Percentiles rank a stretch among this genome's conserved stretches.
phyloP scores from a whole-genome alignment of 768 basidiomycete species.

The Gloeostereum incarnatum region DNA sequence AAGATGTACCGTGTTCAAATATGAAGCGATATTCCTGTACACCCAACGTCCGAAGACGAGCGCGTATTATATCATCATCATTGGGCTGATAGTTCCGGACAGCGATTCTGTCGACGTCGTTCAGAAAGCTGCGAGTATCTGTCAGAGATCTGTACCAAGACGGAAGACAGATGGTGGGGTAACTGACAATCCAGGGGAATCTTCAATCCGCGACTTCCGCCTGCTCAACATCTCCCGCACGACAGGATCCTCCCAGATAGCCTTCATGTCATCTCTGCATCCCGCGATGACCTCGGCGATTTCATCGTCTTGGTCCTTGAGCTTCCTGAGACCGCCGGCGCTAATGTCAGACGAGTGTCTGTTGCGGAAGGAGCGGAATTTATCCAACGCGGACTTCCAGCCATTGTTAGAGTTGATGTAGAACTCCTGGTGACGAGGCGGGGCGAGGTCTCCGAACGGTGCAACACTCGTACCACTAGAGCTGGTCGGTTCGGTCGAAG shows the following conservation, averaged over 20 bases:
- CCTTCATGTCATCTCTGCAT: conserved; percentile 58
- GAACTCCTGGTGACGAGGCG: conserved; percentile 39
- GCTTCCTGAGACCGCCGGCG: conserved; percentile 14
- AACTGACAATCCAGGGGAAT: conserved; percentile 67
- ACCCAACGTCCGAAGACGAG: conserved; percentile 69
- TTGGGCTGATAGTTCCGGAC: conserved; percentile 54
- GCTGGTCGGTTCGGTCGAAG: conserved; percentile 39
- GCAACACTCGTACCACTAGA: conserved; percentile 29
- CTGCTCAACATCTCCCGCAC: conserved; percentile 51
- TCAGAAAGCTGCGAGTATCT: conserved; percentile 70
- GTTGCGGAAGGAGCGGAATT: conserved; percentile 32
- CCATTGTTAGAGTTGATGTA: conserved; percentile 54
- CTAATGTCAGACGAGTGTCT: conserved; percentile 11
- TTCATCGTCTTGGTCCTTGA: conserved; percentile 41
- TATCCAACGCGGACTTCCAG: conserved; percentile 56
- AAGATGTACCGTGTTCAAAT: conserved; percentile 47
- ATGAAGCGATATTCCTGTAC: conserved; percentile 67
- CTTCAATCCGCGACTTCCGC: conserved; percentile 51
- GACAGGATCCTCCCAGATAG: conserved; percentile 56
- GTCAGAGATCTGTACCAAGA: conserved; percentile 4
- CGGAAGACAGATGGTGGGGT: background rate
- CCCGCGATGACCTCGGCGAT: conserved; percentile 48
- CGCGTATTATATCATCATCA: conserved; percentile 72
- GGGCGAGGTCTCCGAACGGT: conserved; percentile 25
- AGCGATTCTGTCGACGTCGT: conserved; percentile 61